A percentile compares a stretch with the other conserved stretches of the same genome.
Evolutionary conservation across 2,329 filamentous ascomycete genomes (phyloP).

Genomic region (Colletotrichum siamense): DNA sequence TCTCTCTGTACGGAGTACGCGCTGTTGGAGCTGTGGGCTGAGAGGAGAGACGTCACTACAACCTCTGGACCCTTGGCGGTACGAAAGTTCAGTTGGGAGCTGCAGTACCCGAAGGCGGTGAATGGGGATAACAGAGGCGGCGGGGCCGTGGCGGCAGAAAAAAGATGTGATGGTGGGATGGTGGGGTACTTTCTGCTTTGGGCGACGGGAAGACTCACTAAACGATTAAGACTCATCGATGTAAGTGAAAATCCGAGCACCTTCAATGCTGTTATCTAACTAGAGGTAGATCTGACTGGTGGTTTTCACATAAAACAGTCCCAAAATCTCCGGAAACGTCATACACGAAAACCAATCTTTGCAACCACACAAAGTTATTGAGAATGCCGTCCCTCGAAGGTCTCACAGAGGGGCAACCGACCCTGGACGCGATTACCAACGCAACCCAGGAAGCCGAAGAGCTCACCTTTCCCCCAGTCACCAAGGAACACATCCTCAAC

Average conservation of each 20-base stretch:
- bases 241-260: conserved; percentile 2
- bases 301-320: background rate
- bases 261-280: background rate
- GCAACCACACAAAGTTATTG: background rate
- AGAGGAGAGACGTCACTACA: conserved; percentile 10
- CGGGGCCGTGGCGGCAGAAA: conserved; percentile 4
- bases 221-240: conserved; percentile 16
- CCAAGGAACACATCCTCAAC: conserved; percentile 85
- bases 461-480: conserved; percentile 82
- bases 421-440: conserved; percentile 8
- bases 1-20: background rate
- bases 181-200: conserved; percentile 19
- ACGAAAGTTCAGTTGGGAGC: background rate
- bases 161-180: conserved; percentile 8
- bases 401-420: conserved; percentile 21
- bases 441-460: conserved; percentile 21
- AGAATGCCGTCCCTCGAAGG: conserved; percentile 37
- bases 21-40: background rate
- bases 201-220: conserved; percentile 16
- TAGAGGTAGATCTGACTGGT: background rate
- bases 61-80: conserved; percentile 11
- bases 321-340: background rate
- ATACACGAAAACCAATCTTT: background rate
- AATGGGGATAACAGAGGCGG: background rate
- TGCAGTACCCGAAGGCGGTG: conserved; percentile 6